Base-by-base conservation (phyloP, 768 basidiomycete genomes). In the Suillus occidentalis region DNA sequence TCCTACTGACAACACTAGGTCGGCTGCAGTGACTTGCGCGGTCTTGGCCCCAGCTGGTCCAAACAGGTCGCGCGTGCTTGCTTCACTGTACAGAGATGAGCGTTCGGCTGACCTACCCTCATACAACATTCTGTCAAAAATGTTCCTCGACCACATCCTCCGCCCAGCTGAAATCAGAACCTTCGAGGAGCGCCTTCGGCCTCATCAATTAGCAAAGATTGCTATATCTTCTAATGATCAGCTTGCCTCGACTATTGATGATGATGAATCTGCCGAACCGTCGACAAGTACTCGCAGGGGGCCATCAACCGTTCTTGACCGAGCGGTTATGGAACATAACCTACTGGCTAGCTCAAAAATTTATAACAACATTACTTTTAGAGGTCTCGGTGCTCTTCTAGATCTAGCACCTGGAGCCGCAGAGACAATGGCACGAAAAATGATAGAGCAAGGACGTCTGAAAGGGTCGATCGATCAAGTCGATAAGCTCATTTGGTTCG, bases 311-410 rank as follows among this genome's bases (percentile, higher is more conserved):
- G 96, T 99, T 22, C 84, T 99, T 50, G 97, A 99, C 75, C 87
- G 96, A 55, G 97, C 97, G 7, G 95, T 99, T 55, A 94, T 99
- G 90, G 97, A 99, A 75, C 97, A 99, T 79, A 99, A 99, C 76
- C 83, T 99, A 12, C 86, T 98, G 66, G 95, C 96, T 5, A 95
- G 95, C 76, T 97, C 95, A 4, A 94, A 95, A 72, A 95, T 99
- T 60, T 99, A 99, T 76, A 95, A 94, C 75, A 99, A 98, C 71
- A 97, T 99, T 79, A 93, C 94, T 34, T 99, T 99, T 78, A 81
- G 85, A 34, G 97, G 97, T n/a, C 79, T 99, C 12, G 97, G 97
- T 25, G 87, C 91, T 1, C 80, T 99, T 18, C 83, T 99, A 56
- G 93, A 95, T 73, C 80, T 99, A 67, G 91, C 93, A 4, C 91